Percentiles rank a stretch among this genome's conserved stretches.
Conservation (phyloP, 495 filamentous ascomycete genomes). For the Aspergillus saccharolyticus region DNA sequence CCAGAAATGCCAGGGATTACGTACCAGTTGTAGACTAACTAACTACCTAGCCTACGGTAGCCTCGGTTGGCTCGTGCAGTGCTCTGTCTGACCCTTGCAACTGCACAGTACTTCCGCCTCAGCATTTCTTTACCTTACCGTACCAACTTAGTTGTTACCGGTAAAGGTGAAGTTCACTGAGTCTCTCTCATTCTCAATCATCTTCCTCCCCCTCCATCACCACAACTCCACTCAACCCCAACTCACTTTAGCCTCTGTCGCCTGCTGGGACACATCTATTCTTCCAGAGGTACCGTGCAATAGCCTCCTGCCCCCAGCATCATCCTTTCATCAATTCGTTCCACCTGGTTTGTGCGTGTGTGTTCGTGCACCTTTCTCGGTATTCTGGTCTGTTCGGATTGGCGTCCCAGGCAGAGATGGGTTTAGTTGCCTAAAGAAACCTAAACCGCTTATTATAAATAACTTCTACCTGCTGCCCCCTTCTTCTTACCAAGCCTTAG, state of each 20-base stretch:
- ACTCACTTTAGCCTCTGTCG: background rate
- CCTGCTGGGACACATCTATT: background rate
- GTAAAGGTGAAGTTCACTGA: too few relatives aligned
- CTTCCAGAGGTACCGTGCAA: background rate
- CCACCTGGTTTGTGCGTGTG: background rate
- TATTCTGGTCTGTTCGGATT: background rate
- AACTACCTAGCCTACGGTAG: too few relatives aligned
- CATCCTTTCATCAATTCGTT: too few relatives aligned
- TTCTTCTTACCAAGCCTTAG: background rate
- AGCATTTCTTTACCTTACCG: background rate
- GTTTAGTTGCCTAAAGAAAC: conserved; percentile 7
- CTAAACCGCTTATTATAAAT: conserved; percentile 4
- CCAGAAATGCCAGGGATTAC: background rate
- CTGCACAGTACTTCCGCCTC: background rate
- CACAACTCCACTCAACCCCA: too few relatives aligned
- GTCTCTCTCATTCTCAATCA: background rate
- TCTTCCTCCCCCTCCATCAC: background rate
- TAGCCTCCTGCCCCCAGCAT: too few relatives aligned
- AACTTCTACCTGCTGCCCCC: background rate
- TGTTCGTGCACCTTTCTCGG: conserved; percentile 5
- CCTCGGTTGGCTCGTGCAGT: background rate
- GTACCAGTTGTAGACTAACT: too few relatives aligned
- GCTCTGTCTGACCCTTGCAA: background rate
- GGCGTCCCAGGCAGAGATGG: conserved; percentile 5
- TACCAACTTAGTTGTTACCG: too few relatives aligned